Evolutionary conservation across 1,139 yeast species (phyloP), one percentile per base, ranked within the genome.

Genomic region (Yamadazyma epiphylla): DNA sequence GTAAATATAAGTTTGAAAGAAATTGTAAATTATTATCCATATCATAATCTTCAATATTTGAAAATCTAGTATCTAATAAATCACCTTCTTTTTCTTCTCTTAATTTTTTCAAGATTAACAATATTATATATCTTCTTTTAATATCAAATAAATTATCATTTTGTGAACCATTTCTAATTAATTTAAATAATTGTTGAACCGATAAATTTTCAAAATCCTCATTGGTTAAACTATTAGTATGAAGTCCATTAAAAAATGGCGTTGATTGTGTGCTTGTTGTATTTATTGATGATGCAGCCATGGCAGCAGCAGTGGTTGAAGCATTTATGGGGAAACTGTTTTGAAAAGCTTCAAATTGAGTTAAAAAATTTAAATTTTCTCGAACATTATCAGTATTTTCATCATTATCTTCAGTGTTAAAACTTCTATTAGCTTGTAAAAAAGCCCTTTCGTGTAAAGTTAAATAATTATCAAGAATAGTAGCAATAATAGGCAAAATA

Each of bases 401-500:
- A 42, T 13, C 22, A 12, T 13, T 13, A 8, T 25, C 24, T 9
- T 17, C 17, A 6, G 6, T 11, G 10, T 12, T 12, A 15, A 5
- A 10, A n/a, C 10, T 40, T 19, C 52, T 41, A 39, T 55, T 58
- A 5, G 63, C 62, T 32, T 61, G 64, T 20, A 51, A 43, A 35
- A 63, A 62, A 7, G 63, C 55, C 20, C 62, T 45, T 32, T 66
- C 74, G 39, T 69, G 68, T 12, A 68, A 45, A 5, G 67, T 55
- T 31, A 83, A 63, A 53, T 83, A 88, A 57, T 88, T 89, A 55
- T 91, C 97, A 45, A 91, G 66, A 4, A 91, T 83, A 0, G 98
- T 89, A 33, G 96, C 94, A 32, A 91, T 75, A 6, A 91, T 77
- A 2, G 96, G 96, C 23, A 91, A 70, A 37, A 89, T 79, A 3